These are phyloP conservation scores for Grosmannia penicillata DNA, from an alignment of 2,329 filamentous ascomycete species.

Conservation along the genomic window DNA sequence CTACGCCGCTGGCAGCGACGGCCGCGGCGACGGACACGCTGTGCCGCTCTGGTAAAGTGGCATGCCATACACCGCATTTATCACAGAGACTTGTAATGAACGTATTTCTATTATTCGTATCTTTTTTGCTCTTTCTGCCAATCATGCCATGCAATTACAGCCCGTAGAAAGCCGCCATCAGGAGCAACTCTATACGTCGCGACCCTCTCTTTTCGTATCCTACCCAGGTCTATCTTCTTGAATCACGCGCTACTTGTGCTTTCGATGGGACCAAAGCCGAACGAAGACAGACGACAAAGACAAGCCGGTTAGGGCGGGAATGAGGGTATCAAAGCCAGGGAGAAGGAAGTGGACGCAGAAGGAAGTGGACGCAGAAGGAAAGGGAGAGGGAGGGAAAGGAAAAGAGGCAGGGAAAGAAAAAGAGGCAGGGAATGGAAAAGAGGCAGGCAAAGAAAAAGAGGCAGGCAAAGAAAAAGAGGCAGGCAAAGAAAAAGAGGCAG, in stretches of 20 bases:
- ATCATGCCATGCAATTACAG: too few relatives aligned
- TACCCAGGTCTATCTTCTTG: too few relatives aligned
- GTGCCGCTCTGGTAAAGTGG: constrained; percentile 3
- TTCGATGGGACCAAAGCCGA: too few relatives aligned
- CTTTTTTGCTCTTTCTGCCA: too few relatives aligned
- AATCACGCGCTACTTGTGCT: too few relatives aligned
- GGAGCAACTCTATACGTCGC: too few relatives aligned
- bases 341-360: too few relatives aligned
- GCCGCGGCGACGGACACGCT: constrained; percentile 58
- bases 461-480: background rate
- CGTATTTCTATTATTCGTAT: background rate
- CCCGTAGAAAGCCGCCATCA: too few relatives aligned
- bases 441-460: background rate
- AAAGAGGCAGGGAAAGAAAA: background rate
- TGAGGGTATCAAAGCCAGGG: too few relatives aligned
- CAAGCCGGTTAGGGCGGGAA: too few relatives aligned
- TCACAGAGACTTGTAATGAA: background rate
- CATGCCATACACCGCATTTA: background rate
- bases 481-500: background rate
- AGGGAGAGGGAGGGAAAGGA: background rate
- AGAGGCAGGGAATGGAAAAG: background rate
- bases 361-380: background rate
- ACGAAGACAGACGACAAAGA: too few relatives aligned
- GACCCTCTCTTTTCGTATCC: too few relatives aligned
- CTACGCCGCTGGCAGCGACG: constrained; percentile 79